Base-by-base conservation (phyloP, 2,329 filamentous ascomycete genomes). In the Fusarium nisikadoi region DNA sequence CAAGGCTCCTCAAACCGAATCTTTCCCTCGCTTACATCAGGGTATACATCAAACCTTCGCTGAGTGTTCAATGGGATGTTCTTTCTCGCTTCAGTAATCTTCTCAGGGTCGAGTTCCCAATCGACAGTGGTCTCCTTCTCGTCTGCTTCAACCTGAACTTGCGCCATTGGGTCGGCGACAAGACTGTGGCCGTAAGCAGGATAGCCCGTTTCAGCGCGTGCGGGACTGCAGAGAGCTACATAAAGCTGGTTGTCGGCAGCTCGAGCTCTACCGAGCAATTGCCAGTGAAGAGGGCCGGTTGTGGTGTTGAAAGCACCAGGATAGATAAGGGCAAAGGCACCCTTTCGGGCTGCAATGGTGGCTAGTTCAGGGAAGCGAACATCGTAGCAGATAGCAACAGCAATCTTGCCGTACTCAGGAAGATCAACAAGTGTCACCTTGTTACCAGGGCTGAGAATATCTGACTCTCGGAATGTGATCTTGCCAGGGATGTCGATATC, bases 241-340 rank as follows among this genome's bases (percentile, higher is more conserved):
- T 97, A 98, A 14, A 97, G 85, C 85, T 99, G 94, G 80, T 98
- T 98, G 79, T 99, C 95, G 76, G 97, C 88, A 9, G 95, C 96
- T 70, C 96, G 87, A 19, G 93, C 94, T 73, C 93, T 89, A 2
- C 91, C 95, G 77, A 93, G 89, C 73, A 99, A 84, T 64, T 91
- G 88, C 96, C 96, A 99, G 83, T 99, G 96, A 81, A 98, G 83
- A 10, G 93, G 92, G 0, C 96, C 96, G 0, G 96, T 99, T 1
- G 94, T 97, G 67, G 93, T 86, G 83, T 98, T 99, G 87, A 99
- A 99, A 2, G 96, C 96, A n/a, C 94, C 96, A 0, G 96, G 96
- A 82, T 98, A 98, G 23, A 98, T 81, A 59, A 98, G 89, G 49
- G 94, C 87, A 81, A 99, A 99, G 64, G 91, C 92, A n/a, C 92